phyloP scores from a whole-genome alignment of 176 grass and related monocot species.

The Zea luxurians region DNA sequence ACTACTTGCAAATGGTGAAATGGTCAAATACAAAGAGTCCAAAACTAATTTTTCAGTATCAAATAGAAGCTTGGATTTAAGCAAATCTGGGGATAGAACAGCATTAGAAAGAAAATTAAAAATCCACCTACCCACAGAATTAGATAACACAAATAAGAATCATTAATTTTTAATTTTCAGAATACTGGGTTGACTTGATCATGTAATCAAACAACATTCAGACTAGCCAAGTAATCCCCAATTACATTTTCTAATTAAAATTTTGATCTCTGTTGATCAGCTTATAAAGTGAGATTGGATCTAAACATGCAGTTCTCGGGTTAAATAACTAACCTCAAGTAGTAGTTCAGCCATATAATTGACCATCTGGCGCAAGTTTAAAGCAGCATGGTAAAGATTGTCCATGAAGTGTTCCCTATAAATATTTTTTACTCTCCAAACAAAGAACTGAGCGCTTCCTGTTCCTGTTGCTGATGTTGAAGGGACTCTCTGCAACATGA shows the following conservation, averaged over 20 bases:
- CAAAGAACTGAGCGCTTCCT: constrained; percentile 47
- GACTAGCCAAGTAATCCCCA: constrained; percentile 7
- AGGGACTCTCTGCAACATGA: constrained; percentile 59
- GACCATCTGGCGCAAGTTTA: constrained; percentile 67
- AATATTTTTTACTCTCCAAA: constrained; percentile 63
- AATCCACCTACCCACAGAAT: neutral
- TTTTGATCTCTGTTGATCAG: neutral
- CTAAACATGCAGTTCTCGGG: neutral
- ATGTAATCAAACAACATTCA: constrained; percentile 1
- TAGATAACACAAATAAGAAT: neutral
- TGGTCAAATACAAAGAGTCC: neutral
- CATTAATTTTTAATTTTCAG: neutral
- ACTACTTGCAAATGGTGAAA: neutral
- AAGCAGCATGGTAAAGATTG: constrained; percentile 69
- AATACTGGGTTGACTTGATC: neutral
- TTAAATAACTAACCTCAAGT: constrained; percentile 50
- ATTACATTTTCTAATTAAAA: constrained; percentile 18
- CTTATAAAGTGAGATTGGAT: neutral
- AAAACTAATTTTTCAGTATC: neutral
- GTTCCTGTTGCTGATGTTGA: constrained; percentile 39
- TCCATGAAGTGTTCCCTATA: constrained; percentile 55
- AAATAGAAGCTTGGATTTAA: neutral
- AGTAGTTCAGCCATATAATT: constrained; percentile 55
- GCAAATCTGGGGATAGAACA: neutral
- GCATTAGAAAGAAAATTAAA: neutral